These are phyloP conservation scores for Marasmius sp. DNA, from an alignment of 1,284 basidiomycete species.

Conservation along the genomic window DNA sequence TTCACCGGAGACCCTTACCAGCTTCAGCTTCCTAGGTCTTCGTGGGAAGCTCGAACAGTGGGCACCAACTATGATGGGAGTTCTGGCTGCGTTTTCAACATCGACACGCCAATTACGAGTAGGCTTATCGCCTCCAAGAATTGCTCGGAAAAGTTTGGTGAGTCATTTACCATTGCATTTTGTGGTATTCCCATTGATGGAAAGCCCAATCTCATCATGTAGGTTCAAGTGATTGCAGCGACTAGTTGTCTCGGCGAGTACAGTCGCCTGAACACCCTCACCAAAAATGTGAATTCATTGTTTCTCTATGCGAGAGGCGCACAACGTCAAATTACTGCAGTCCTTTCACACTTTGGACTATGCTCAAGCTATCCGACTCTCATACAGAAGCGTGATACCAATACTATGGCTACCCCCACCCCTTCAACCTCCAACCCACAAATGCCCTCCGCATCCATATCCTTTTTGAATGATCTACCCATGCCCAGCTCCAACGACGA, in stretches of 20 bases:
- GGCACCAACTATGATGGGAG: background rate
- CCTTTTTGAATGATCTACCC: background rate
- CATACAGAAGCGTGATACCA: conserved; percentile 3
- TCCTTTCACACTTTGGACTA: conserved; percentile 25
- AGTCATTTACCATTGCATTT: background rate
- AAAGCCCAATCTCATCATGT: too few relatives aligned
- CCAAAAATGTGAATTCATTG: conserved; percentile 24
- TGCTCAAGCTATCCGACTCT: conserved; percentile 27
- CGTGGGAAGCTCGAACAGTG: background rate
- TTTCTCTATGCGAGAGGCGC: conserved; percentile 33
- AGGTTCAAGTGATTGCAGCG: conserved; percentile 14
- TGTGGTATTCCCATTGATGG: too few relatives aligned
- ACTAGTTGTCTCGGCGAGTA: conserved; percentile 24
- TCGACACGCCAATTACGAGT: background rate
- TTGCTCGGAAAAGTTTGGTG: background rate
- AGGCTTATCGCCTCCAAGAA: background rate
- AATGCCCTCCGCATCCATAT: background rate
- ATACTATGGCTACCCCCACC: background rate
- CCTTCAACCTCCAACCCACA: background rate
- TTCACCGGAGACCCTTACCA: background rate
- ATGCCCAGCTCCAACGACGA: background rate
- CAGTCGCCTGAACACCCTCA: conserved; percentile 31
- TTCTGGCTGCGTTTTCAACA: background rate
- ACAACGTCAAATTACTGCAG: conserved; percentile 26
- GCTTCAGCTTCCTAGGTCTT: conserved; percentile 1